Evolutionary conservation across 2,329 filamentous ascomycete genomes (phyloP).

Genomic region (Fusarium gaditjirri): DNA sequence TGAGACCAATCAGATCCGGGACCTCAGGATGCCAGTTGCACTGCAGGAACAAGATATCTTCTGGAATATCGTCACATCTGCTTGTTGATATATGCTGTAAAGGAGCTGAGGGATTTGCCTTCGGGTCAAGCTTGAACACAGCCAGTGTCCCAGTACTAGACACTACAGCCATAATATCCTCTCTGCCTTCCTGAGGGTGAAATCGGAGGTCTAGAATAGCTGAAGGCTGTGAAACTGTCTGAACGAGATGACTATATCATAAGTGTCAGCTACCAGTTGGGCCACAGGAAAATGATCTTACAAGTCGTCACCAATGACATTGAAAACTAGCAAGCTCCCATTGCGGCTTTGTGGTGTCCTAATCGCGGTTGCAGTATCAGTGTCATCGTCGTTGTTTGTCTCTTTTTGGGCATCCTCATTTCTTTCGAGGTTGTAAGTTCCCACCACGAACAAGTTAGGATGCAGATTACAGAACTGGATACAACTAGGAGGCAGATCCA

Average conservation of each 20-base stretch:
- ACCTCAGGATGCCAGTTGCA: conserved; percentile 76
- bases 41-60: conserved; percentile 74
- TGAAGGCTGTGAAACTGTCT: conserved; percentile 71
- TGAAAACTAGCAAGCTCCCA: conserved; percentile 78
- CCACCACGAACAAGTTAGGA: conserved; percentile 77
- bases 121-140: conserved; percentile 67
- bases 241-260: conserved; percentile 60
- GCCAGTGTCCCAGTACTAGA: conserved; percentile 79
- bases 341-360: conserved; percentile 70
- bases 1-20: conserved; percentile 70
- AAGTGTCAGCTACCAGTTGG: conserved; percentile 16
- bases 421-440: conserved; percentile 82
- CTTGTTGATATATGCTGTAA: conserved; percentile 57
- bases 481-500: conserved; percentile 80
- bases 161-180: conserved; percentile 74
- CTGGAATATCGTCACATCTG: conserved; percentile 60
- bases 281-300: conserved; percentile 54
- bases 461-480: conserved; percentile 76
- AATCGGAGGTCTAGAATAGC: conserved; percentile 91
- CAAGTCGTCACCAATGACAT: conserved; percentile 63
- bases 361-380: conserved; percentile 30
- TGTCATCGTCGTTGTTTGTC: conserved; percentile 38
- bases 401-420: conserved; percentile 48
- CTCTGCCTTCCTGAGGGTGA: conserved; percentile 58
- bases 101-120: conserved; percentile 45